Conservation (phyloP, 225 moss, liverwort and hornwort species). For the Bryum argenteum region DNA sequence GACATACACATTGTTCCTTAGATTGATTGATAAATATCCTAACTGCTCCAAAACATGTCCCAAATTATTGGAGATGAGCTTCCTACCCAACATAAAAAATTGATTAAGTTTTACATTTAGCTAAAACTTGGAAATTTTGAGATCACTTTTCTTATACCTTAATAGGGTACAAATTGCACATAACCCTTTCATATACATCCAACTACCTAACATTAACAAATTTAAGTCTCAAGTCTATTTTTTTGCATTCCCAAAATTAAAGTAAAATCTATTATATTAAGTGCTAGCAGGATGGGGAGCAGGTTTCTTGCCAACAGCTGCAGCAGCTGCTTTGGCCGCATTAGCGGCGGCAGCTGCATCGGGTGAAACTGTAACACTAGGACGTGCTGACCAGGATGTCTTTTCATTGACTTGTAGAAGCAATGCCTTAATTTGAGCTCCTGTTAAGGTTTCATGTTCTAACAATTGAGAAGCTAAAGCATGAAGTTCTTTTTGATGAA, state of each 20-base stretch:
- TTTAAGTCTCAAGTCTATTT: fast-evolving
- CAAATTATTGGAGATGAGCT: not conserved
- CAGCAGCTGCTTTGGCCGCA: constrained; percentile 46
- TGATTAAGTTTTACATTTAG: not conserved
- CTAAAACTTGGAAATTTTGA: fast-evolving
- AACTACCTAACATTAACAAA: not conserved
- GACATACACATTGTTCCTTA: fast-evolving
- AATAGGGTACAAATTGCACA: fast-evolving
- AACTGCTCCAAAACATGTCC: not conserved
- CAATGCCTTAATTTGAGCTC: constrained; percentile 62
- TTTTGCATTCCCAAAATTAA: not conserved
- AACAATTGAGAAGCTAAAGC: constrained; percentile 56
- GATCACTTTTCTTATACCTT: fast-evolving
- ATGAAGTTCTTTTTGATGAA: constrained; percentile 69
- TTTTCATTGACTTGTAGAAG: constrained; percentile 51
- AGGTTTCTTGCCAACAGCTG: constrained; percentile 49
- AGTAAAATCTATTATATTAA: constrained; percentile 5
- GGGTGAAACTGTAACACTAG: constrained; percentile 44
- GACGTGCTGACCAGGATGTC: constrained; percentile 44
- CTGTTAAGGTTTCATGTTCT: constrained; percentile 69
- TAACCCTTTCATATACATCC: fast-evolving
- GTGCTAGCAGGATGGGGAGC: constrained; percentile 56
- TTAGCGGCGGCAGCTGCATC: constrained; percentile 19
- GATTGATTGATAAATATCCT: not conserved
- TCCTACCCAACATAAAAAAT: not conserved